Conservation (phyloP, 2,329 filamentous ascomycete species). For the Exophiala viscosa region DNA sequence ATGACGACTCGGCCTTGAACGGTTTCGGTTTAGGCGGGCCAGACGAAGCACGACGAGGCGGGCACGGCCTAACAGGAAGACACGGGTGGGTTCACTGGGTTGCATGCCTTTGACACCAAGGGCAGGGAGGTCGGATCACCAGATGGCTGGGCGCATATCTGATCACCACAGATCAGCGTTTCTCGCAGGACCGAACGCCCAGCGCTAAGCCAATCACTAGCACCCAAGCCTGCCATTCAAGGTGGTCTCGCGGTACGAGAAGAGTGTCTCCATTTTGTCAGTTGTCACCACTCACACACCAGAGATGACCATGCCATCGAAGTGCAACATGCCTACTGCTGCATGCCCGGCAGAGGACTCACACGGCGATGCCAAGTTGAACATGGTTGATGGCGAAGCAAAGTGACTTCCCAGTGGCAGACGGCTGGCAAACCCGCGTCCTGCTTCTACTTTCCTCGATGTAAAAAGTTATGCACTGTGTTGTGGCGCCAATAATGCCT, state of each 20-base stretch:
- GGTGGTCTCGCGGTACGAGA: slow-evolving; percentile 5
- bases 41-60: slow-evolving; percentile 25
- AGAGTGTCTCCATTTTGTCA: not conserved
- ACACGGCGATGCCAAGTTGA: not conserved
- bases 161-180: slow-evolving; percentile 29
- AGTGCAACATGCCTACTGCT: not conserved
- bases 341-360: not conserved
- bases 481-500: not conserved
- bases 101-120: slow-evolving; percentile 21
- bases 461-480: too few relatives aligned
- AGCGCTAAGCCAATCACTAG: slow-evolving; percentile 22
- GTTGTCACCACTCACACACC: not conserved
- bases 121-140: slow-evolving; percentile 22
- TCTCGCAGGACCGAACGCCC: slow-evolving; percentile 24
- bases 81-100: slow-evolving; percentile 24
- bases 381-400: slow-evolving; percentile 1
- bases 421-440: slow-evolving; percentile 6
- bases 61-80: slow-evolving; percentile 20
- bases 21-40: slow-evolving; percentile 24
- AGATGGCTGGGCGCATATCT: slow-evolving; percentile 30
- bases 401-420: slow-evolving; percentile 1
- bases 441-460: not conserved
- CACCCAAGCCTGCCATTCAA: slow-evolving; percentile 12
- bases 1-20: slow-evolving; percentile 27
- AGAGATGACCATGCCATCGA: too few relatives aligned